Conservation (phyloP, 352 stramenopile genomes). For the Globisporangium nunn region DNA sequence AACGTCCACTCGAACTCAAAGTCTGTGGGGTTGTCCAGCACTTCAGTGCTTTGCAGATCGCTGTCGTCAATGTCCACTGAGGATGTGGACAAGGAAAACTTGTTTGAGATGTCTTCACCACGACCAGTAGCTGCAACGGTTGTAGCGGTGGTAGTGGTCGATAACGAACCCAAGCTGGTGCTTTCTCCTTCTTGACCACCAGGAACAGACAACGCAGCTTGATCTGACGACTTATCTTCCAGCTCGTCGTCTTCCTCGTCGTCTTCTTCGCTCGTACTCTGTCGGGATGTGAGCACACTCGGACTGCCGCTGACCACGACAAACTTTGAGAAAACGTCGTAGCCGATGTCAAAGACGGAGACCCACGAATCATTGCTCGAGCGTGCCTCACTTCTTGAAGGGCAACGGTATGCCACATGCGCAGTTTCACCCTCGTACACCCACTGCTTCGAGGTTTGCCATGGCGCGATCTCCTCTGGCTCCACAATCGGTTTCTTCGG, state of each 20-base stretch:
- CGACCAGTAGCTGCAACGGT: too few species aligned
- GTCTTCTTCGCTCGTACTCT: constrained; percentile 10
- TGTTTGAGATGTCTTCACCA: too few species aligned
- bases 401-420: constrained; percentile 17
- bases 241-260: constrained; percentile 21
- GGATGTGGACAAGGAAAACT: too few species aligned
- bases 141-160: too few species aligned
- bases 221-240: too few species aligned
- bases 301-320: constrained; percentile 4
- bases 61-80: not conserved
- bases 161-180: too few species aligned
- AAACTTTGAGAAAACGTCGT: constrained; percentile 15
- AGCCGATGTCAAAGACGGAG: constrained; percentile 12
- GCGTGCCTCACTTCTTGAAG: not conserved
- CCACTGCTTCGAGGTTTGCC: constrained; percentile 13
- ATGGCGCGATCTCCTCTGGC: constrained; percentile 23
- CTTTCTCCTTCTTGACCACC: too few species aligned
- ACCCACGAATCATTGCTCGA: constrained; percentile 9
- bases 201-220: not conserved
- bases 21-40: constrained; percentile 12
- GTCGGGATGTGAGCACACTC: not conserved
- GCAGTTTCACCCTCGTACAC: constrained; percentile 37
- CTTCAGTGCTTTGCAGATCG: not conserved
- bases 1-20: constrained; percentile 54
- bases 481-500: constrained; percentile 21